phyloP scores from a whole-genome alignment of 2,329 filamentous ascomycete species.

The Sporothrix luriei region DNA sequence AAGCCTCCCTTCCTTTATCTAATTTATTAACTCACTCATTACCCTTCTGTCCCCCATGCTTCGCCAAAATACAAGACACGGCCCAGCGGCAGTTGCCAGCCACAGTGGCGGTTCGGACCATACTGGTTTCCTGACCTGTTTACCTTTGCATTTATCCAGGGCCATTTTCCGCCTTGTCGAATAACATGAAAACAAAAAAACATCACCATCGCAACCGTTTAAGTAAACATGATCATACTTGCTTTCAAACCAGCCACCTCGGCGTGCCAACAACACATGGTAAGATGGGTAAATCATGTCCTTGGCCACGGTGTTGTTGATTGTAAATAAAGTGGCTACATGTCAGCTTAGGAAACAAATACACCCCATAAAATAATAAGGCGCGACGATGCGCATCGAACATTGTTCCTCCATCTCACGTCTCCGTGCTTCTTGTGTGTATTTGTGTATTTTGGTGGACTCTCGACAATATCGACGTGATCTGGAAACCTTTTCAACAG shows the following conservation, averaged over 20 bases:
- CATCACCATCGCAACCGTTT: not conserved
- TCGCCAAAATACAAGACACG: not conserved
- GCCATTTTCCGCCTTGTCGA: not conserved
- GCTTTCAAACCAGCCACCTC: not conserved
- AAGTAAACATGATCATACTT: not conserved
- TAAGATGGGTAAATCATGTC: too few species aligned
- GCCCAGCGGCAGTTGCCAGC: not conserved
- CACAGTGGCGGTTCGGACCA: not conserved
- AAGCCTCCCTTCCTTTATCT: not conserved
- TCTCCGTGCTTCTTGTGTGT: not conserved
- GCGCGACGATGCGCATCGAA: too few species aligned
- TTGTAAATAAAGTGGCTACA: too few species aligned
- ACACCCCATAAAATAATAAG: too few species aligned
- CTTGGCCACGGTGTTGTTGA: not conserved
- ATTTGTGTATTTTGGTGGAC: not conserved
- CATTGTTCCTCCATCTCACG: too few species aligned
- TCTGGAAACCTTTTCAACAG: not conserved
- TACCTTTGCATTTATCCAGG: constrained; percentile 8
- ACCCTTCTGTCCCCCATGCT: too few species aligned
- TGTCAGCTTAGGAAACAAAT: too few species aligned
- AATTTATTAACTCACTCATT: not conserved
- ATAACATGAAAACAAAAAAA: not conserved
- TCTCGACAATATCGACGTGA: not conserved
- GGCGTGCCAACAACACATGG: too few species aligned
- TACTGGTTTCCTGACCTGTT: not conserved